phyloP scores from a whole-genome alignment of 2,329 filamentous ascomycete genomes.

The Metarhizium humberi region DNA sequence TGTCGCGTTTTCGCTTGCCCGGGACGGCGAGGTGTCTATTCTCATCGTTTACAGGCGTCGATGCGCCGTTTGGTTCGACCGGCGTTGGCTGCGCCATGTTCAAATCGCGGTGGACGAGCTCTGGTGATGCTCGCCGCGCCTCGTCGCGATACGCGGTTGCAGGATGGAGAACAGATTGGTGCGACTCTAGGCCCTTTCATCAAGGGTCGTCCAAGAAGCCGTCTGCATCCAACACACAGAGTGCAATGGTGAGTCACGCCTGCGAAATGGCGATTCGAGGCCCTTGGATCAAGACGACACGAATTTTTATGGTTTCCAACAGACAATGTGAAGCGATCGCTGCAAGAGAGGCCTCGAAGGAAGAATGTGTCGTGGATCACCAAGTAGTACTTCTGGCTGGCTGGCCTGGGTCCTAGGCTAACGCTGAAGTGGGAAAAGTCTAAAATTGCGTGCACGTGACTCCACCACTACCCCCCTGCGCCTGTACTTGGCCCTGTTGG shows the following conservation, averaged over 20 bases:
- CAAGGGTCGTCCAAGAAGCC: slow-evolving; percentile 22
- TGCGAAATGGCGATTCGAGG: slow-evolving; percentile 7
- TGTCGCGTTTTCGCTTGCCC: slow-evolving; percentile 52
- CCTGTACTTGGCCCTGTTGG: too few relatives aligned
- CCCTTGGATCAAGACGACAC: slow-evolving; percentile 6
- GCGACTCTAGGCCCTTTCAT: slow-evolving; percentile 31
- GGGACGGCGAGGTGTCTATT: slow-evolving; percentile 24
- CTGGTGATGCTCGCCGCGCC: slow-evolving; percentile 21
- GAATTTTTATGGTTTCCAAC: slow-evolving; percentile 12
- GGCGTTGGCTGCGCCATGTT: slow-evolving; percentile 33
- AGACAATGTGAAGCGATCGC: slow-evolving; percentile 17
- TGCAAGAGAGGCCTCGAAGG: slow-evolving; percentile 20
- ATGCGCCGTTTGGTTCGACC: slow-evolving; percentile 31
- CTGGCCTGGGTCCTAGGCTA: slow-evolving; percentile 15
- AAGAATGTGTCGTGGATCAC: slow-evolving; percentile 31
- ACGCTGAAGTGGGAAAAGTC: slow-evolving; percentile 18
- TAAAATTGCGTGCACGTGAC: slow-evolving; percentile 20
- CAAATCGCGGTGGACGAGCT: slow-evolving; percentile 13
- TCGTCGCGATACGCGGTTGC: slow-evolving; percentile 31
- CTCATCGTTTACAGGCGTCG: slow-evolving; percentile 23
- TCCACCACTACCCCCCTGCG: background rate
- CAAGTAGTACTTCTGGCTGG: slow-evolving; percentile 11
- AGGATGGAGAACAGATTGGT: slow-evolving; percentile 25
- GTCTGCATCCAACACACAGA: slow-evolving; percentile 22
- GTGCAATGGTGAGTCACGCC: slow-evolving; percentile 18